A percentile compares a stretch with the other conserved stretches of the same genome.
Conservation (phyloP, 129 eudicot genomes). For the Tagetes erecta region DNA sequence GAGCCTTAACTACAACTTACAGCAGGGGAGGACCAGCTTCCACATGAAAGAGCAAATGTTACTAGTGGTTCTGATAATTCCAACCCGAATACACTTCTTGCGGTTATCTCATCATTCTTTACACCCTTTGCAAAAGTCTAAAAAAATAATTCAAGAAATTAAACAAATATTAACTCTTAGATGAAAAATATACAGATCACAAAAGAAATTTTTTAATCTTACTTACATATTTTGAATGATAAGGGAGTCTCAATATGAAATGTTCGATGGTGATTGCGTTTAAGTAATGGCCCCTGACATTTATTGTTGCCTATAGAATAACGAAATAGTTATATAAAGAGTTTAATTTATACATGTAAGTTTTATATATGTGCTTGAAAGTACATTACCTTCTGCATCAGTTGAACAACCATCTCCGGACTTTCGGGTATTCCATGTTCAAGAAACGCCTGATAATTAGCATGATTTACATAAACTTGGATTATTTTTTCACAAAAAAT, state of each 20-base stretch:
- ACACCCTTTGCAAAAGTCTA: slow-evolving; percentile 70
- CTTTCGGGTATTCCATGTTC: slow-evolving; percentile 80
- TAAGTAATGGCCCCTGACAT: slow-evolving; percentile 77
- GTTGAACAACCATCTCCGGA: slow-evolving; percentile 77
- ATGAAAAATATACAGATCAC: slow-evolving; percentile 8
- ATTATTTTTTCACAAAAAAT: background rate
- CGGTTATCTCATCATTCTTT: slow-evolving; percentile 65
- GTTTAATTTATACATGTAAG: background rate
- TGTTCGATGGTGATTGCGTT: slow-evolving; percentile 83
- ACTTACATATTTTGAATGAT: slow-evolving; percentile 83
- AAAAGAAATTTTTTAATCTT: background rate
- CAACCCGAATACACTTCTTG: slow-evolving; percentile 69
- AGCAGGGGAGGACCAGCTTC: slow-evolving; percentile 99
- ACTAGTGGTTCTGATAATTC: slow-evolving; percentile 91
- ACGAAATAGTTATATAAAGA: slow-evolving; percentile 16
- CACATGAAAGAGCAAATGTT: slow-evolving; percentile 91
- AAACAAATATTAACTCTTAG: background rate
- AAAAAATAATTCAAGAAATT: background rate
- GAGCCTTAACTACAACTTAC: slow-evolving; percentile 61
- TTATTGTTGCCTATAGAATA: slow-evolving; percentile 69
- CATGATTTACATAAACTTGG: background rate
- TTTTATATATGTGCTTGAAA: background rate
- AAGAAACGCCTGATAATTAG: slow-evolving; percentile 63
- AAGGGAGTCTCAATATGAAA: slow-evolving; percentile 83
- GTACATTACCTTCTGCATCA: slow-evolving; percentile 84